phyloP scores from a whole-genome alignment of 345 rosid species.

The Brassica cretica region DNA sequence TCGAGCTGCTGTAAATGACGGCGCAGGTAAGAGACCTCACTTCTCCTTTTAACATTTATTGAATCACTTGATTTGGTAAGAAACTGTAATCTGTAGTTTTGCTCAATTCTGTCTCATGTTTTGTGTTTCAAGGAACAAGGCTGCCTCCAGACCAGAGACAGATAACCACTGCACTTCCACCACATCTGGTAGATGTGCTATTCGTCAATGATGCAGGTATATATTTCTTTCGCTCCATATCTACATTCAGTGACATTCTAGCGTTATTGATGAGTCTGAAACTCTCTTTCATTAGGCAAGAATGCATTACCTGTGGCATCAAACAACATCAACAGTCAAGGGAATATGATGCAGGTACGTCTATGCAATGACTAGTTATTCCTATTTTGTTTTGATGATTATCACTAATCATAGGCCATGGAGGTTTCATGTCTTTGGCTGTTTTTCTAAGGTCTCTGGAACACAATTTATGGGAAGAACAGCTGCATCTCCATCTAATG shows the following conservation, averaged over 20 bases:
- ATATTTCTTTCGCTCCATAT: background rate
- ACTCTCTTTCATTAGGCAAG: constrained; percentile 53
- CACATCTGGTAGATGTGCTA: constrained; percentile 79
- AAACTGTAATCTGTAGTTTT: background rate
- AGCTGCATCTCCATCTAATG: constrained; percentile 82
- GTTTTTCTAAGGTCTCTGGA: constrained; percentile 59
- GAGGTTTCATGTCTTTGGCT: constrained; percentile 17
- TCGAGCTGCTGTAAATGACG: constrained; percentile 74
- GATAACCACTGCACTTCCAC: constrained; percentile 74
- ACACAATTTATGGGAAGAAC: constrained; percentile 75
- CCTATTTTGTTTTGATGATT: background rate
- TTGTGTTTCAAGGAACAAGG: constrained; percentile 55
- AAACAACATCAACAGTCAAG: constrained; percentile 59
- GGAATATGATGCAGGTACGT: constrained; percentile 70
- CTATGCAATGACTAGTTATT: background rate
- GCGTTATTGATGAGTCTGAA: background rate
- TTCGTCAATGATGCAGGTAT: constrained; percentile 59
- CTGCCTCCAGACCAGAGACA: constrained; percentile 87
- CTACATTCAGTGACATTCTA: background rate
- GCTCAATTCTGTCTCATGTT: background rate
- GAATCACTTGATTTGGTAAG: background rate
- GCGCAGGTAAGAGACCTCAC: constrained; percentile 58
- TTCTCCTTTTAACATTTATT: background rate
- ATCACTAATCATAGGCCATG: background rate
- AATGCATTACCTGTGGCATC: constrained; percentile 58